Conservation (phyloP, 2,329 filamentous ascomycete genomes). For the Aspergillus brasiliensis region DNA sequence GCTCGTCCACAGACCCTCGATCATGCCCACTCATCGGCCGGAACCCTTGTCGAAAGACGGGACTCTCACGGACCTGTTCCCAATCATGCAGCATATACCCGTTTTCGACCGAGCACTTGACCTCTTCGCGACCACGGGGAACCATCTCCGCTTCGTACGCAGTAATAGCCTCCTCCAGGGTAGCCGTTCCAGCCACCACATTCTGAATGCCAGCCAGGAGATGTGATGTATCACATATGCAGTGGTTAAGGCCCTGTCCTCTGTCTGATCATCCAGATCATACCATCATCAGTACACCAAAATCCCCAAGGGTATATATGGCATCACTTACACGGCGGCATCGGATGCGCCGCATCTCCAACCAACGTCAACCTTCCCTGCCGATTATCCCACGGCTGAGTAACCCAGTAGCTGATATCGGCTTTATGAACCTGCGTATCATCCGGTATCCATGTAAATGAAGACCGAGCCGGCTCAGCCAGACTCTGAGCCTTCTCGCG, state of each 20-base stretch:
- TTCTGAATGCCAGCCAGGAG: not conserved
- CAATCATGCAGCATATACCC: constrained; percentile 14
- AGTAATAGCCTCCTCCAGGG: not conserved
- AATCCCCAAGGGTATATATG: not conserved
- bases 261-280: not conserved
- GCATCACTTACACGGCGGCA: constrained; percentile 11
- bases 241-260: constrained; percentile 13
- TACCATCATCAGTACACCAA: not conserved
- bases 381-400: constrained; percentile 12
- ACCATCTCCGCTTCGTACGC: constrained; percentile 11
- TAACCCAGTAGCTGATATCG: constrained; percentile 12
- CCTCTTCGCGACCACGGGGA: constrained; percentile 8
- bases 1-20: not conserved
- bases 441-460: constrained; percentile 9
- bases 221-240: constrained; percentile 10
- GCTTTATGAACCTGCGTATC: constrained; percentile 12
- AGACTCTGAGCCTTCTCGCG: constrained; percentile 4
- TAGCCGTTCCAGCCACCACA: not conserved
- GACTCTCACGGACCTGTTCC: constrained; percentile 7
- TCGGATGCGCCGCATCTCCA: constrained; percentile 12
- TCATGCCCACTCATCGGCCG: constrained; percentile 13
- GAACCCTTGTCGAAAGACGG: constrained; percentile 9
- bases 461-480: constrained; percentile 9
- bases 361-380: constrained; percentile 8
- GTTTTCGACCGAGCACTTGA: constrained; percentile 11